These are phyloP conservation scores for Microbotryum silenes-acaulis DNA, from an alignment of 1,284 basidiomycete species.

Conservation along the genomic window DNA sequence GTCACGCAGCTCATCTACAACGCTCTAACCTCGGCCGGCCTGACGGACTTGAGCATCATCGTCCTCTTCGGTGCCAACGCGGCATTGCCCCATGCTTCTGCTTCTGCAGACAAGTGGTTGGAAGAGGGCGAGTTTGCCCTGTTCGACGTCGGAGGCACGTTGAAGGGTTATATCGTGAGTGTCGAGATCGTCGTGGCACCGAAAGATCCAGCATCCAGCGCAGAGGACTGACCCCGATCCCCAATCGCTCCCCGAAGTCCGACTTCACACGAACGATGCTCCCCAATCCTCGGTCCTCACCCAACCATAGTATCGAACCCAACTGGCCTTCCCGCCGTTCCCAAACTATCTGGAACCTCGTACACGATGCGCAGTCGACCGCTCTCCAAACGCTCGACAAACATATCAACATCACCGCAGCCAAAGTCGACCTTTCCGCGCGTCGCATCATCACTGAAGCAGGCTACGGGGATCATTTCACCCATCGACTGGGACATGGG, in stretches of 20 bases:
- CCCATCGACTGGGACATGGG: slow-evolving; percentile 64
- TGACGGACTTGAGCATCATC: slow-evolving; percentile 12
- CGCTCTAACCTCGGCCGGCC: slow-evolving; percentile 18
- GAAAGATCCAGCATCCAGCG: background rate
- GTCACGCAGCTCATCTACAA: slow-evolving; percentile 12
- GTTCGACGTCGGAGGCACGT: slow-evolving; percentile 55
- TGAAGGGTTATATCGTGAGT: slow-evolving; percentile 16
- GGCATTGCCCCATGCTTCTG: slow-evolving; percentile 71
- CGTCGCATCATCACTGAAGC: slow-evolving; percentile 48
- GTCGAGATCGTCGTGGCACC: background rate
- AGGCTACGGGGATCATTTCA: slow-evolving; percentile 59
- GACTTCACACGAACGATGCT: slow-evolving; percentile 28
- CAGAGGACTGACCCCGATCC: background rate
- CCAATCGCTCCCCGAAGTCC: slow-evolving; percentile 1
- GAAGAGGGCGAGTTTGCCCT: slow-evolving; percentile 57
- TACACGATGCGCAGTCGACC: slow-evolving; percentile 56
- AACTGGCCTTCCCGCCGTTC: slow-evolving; percentile 7
- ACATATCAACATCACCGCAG: slow-evolving; percentile 48
- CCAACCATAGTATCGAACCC: background rate
- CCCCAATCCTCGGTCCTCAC: background rate
- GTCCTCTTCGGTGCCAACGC: slow-evolving; percentile 51
- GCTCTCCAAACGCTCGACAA: slow-evolving; percentile 48
- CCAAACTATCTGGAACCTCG: slow-evolving; percentile 55
- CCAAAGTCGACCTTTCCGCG: slow-evolving; percentile 59
- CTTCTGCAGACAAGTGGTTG: slow-evolving; percentile 55